Percentiles rank a stretch among this genome's conserved stretches.
Evolutionary conservation across 2,329 filamentous ascomycete species (phyloP).

Genomic region (Stachybotrys elegans): DNA sequence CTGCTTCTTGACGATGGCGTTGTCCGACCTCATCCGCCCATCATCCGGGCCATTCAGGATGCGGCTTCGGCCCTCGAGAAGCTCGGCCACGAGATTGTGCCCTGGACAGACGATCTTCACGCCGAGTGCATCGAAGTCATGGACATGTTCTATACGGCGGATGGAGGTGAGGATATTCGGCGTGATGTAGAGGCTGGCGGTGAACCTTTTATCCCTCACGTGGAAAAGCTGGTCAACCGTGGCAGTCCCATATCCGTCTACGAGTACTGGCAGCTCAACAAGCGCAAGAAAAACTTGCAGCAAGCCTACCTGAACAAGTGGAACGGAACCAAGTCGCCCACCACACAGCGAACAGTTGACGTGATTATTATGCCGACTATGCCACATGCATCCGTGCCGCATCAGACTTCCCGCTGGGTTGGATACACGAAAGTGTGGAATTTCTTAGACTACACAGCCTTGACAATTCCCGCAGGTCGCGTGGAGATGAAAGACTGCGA

Average conservation of each 20-base stretch:
- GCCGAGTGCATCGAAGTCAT: slow-evolving; percentile 51
- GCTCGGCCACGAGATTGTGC: slow-evolving; percentile 49
- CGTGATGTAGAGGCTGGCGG: slow-evolving; percentile 47
- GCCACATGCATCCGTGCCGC: slow-evolving; percentile 52
- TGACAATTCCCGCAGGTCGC: slow-evolving; percentile 19
- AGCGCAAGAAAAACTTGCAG: slow-evolving; percentile 38
- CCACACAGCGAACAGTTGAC: slow-evolving; percentile 44
- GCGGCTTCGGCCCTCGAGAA: slow-evolving; percentile 30
- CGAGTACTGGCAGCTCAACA: slow-evolving; percentile 64
- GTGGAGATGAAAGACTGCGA: slow-evolving; percentile 36
- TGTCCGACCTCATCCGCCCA: slow-evolving; percentile 49
- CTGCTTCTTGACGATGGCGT: slow-evolving; percentile 47
- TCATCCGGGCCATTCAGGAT: slow-evolving; percentile 38
- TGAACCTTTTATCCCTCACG: slow-evolving; percentile 55
- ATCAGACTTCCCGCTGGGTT: slow-evolving; percentile 35
- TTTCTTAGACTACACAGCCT: slow-evolving; percentile 20
- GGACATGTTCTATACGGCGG: slow-evolving; percentile 57
- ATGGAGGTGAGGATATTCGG: slow-evolving; percentile 59
- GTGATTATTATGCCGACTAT: slow-evolving; percentile 53
- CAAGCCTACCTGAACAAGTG: slow-evolving; percentile 52
- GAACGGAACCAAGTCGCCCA: slow-evolving; percentile 39
- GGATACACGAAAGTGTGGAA: slow-evolving; percentile 35
- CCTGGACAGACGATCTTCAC: slow-evolving; percentile 48
- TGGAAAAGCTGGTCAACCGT: slow-evolving; percentile 49
- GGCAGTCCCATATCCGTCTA: slow-evolving; percentile 54